Percentiles rank a stretch among this genome's conserved stretches.
phyloP scores from a whole-genome alignment of 441 rosid species.

The Populus trichocarpa region DNA sequence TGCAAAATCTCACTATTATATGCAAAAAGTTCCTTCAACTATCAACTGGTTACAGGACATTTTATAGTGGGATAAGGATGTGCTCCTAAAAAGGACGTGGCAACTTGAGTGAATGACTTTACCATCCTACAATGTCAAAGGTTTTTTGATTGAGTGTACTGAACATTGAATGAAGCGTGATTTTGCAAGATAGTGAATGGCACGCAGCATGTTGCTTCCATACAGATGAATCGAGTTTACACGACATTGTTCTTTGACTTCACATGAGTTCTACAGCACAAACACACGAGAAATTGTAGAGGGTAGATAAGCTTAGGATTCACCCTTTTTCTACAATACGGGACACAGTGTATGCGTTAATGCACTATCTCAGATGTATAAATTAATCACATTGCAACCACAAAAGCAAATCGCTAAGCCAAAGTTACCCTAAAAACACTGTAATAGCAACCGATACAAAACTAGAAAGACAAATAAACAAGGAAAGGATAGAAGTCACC shows the following conservation, averaged over 20 bases:
- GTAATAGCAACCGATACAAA: background rate
- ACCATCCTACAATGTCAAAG: background rate
- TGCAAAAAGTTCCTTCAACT: background rate
- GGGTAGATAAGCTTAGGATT: no score
- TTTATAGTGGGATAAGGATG: background rate
- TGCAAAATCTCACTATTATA: background rate
- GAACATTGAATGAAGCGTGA: background rate
- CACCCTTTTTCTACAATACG: background rate
- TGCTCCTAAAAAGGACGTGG: background rate
- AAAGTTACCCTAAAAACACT: background rate
- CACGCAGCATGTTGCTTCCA: background rate
- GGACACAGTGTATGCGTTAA: background rate
- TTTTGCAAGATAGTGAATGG: background rate
- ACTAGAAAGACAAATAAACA: background rate
- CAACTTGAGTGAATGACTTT: background rate
- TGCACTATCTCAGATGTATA: no score
- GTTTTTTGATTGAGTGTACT: no score
- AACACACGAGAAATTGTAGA: background rate
- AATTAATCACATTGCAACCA: background rate
- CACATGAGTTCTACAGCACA: background rate
- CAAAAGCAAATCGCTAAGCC: background rate
- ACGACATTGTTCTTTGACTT: background rate
- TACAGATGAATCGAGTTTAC: background rate
- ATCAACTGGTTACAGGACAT: background rate
- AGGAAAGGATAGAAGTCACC: background rate